Conservation (phyloP, 306 rosid species). For the Vigna mungo region DNA sequence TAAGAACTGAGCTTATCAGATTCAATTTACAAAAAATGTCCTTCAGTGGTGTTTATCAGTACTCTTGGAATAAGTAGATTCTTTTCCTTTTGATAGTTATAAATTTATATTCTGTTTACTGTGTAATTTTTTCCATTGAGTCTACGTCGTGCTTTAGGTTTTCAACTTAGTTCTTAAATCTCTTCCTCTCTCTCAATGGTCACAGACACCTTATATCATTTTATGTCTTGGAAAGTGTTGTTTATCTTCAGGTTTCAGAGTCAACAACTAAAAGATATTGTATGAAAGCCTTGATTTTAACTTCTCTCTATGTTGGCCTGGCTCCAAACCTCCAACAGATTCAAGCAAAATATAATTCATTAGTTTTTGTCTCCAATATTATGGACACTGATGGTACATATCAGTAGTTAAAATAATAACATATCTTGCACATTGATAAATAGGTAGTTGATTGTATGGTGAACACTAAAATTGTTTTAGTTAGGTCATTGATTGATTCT, state of each 20-base stretch:
- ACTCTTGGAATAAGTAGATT: not conserved
- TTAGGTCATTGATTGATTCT: slow-evolving; percentile 7
- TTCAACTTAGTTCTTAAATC: not conserved
- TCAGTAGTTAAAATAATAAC: slow-evolving; percentile 3
- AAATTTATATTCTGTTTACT: not conserved
- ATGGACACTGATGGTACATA: slow-evolving; percentile 27
- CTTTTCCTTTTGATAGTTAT: not conserved
- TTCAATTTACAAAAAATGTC: not conserved
- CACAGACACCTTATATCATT: slow-evolving; percentile 2
- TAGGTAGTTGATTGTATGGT: not conserved
- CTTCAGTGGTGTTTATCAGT: not conserved
- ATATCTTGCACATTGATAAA: not conserved
- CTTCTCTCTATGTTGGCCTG: slow-evolving; percentile 33
- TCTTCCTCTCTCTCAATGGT: not conserved
- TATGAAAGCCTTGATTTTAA: slow-evolving; percentile 28
- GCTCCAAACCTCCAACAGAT: not conserved
- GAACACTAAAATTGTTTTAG: slow-evolving; percentile 6
- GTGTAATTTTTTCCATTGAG: not conserved
- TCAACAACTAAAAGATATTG: slow-evolving; percentile 1
- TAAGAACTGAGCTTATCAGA: not conserved
- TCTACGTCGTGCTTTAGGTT: slow-evolving; percentile 16
- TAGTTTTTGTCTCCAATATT: not conserved
- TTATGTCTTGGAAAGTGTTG: not conserved
- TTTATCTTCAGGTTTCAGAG: slow-evolving; percentile 6
- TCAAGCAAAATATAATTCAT: slow-evolving; percentile 28